These are phyloP conservation scores for Candida ortonii DNA, from an alignment of 805 yeast species.

Conservation along the genomic window DNA sequence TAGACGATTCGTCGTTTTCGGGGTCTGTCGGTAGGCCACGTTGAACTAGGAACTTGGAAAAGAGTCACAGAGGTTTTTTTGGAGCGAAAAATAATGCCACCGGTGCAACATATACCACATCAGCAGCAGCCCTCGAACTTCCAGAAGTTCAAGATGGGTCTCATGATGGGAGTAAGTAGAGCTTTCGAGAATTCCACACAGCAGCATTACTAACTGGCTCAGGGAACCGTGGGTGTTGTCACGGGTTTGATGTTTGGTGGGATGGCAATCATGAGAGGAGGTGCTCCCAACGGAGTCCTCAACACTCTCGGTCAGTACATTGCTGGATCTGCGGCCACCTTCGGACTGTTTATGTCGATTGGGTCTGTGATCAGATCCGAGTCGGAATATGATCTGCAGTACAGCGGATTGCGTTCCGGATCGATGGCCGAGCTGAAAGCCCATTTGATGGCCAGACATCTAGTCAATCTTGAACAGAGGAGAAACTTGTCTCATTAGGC, in stretches of 20 bases:
- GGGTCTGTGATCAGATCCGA: conserved; percentile 91
- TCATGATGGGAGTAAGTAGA: conserved; percentile 79
- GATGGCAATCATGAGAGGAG: conserved; percentile 81
- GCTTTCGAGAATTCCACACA: background rate
- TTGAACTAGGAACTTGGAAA: too few relatives aligned
- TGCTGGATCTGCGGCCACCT: conserved; percentile 94
- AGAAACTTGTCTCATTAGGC: too few relatives aligned
- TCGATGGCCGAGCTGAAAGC: conserved; percentile 39
- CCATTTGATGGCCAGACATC: conserved; percentile 40
- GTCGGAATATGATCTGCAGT: conserved; percentile 26
- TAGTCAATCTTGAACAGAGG: conserved; percentile 30
- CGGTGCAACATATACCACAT: conserved; percentile 66
- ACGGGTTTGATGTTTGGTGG: conserved; percentile 96
- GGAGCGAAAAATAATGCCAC: conserved; percentile 54
- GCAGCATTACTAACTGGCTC: conserved; percentile 16
- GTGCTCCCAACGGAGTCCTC: conserved; percentile 98
- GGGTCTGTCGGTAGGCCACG: too few relatives aligned
- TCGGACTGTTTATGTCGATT: conserved; percentile 93
- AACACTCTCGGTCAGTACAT: conserved; percentile 96
- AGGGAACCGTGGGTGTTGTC: conserved; percentile 83
- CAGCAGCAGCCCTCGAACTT: conserved; percentile 73
- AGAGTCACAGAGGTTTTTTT: too few relatives aligned
- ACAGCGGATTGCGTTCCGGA: conserved; percentile 26
- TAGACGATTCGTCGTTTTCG: too few relatives aligned
- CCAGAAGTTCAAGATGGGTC: conserved; percentile 98